Evolutionary conservation across 805 yeast genomes (phyloP).

Genomic region (Ogataea neopini): DNA sequence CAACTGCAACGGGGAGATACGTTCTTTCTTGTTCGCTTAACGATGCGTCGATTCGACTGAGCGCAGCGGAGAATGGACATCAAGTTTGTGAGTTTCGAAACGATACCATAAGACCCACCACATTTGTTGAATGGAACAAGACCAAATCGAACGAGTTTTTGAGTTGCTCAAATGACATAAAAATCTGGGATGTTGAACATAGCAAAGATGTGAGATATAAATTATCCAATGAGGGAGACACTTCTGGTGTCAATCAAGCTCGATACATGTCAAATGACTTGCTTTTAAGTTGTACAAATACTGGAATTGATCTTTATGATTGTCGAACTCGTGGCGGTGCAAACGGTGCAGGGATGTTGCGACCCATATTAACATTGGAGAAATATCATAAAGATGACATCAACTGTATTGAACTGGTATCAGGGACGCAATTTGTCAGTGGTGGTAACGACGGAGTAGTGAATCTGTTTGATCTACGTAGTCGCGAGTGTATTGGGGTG

Average conservation of each 20-base stretch:
- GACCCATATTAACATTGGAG: slow-evolving; percentile 9
- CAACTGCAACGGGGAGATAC: slow-evolving; percentile 10
- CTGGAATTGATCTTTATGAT: slow-evolving; percentile 17
- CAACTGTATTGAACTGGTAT: slow-evolving; percentile 9
- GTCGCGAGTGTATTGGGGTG: slow-evolving; percentile 10
- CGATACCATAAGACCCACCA: slow-evolving; percentile 14
- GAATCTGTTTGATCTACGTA: slow-evolving; percentile 20
- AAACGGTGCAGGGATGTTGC: slow-evolving; percentile 3
- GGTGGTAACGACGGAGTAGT: slow-evolving; percentile 25
- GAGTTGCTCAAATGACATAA: slow-evolving; percentile 20
- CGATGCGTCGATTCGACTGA: slow-evolving; percentile 14
- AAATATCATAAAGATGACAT: slow-evolving; percentile 22
- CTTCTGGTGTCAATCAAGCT: slow-evolving; percentile 11
- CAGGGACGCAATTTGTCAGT: slow-evolving; percentile 12
- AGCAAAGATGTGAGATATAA: not conserved
- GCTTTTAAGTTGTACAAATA: slow-evolving; percentile 15
- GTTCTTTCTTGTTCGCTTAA: slow-evolving; percentile 13
- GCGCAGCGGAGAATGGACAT: slow-evolving; percentile 4
- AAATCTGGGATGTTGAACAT: slow-evolving; percentile 19
- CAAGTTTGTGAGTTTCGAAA: slow-evolving; percentile 9
- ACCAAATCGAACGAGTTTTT: slow-evolving; percentile 9
- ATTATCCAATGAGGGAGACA: not conserved
- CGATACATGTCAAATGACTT: slow-evolving; percentile 12
- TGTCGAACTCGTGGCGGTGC: slow-evolving; percentile 7
- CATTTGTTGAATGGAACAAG: slow-evolving; percentile 11